Evolutionary conservation across 805 yeast genomes (phyloP), one percentile per base, ranked within the genome.

Genomic region (Metschnikowia henanensis): DNA sequence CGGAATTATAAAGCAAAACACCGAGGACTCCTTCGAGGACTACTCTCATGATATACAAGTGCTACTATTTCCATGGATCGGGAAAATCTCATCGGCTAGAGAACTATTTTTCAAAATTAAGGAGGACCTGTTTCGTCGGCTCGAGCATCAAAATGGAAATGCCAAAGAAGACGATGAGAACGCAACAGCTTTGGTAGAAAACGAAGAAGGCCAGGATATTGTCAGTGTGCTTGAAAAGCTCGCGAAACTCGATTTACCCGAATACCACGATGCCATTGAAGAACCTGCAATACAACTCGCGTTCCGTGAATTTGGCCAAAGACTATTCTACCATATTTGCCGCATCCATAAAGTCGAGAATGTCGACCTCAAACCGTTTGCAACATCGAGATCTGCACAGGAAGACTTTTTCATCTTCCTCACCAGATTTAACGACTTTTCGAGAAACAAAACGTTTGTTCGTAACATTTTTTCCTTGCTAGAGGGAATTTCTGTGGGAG

Each of bases 1-100:
- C 42, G 72, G 69, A 0, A 59, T 78, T 50, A 69, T 80, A 34
- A 65, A 66, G 26, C 70, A 71, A 34, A 43, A 50, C 13, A 41
- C 46, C 6, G 56, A 50, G 3, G 68, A 65, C 37, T 62, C 58
- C 21, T 61, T 64, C 26, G 69, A 75, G 12, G 86, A 82, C 49
- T 82, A 79, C 55, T 65, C 73, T 7, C 72, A 79, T 42, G 88
- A 82, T 51, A 58, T 84, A 18, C 84, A 81, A 52, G 73, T 79
- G 7, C 64, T 84, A 28, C 62, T 84, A 37, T 71, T 84, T 49
- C 77, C 76, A 43, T 83, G 88, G 87, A 76, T 84, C 28, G 83
- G 84, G 5, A 66, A 59, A 45, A 43, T 81, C 0, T 82, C 84
- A 0, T 87, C 80, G 40, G 89, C 90, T 0, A 70, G 82, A 48